phyloP scores from a whole-genome alignment of 768 basidiomycete genomes.

The Pleurotus salmoneostramineus region DNA sequence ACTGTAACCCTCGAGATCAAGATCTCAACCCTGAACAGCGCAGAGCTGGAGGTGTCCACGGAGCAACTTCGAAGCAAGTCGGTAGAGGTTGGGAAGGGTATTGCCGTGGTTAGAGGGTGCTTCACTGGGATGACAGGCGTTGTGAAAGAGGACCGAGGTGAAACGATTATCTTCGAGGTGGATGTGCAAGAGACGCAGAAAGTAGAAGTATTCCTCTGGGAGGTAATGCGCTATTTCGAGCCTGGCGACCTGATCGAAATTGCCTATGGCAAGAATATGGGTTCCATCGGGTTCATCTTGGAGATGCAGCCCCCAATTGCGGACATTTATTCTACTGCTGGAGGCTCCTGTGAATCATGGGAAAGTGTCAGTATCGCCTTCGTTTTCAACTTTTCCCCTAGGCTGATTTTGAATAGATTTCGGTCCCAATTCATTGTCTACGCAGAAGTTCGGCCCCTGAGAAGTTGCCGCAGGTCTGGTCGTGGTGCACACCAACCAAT shows the following conservation, averaged over 20 bases:
- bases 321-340: background rate
- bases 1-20: too few relatives aligned
- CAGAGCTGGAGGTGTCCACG: too few relatives aligned
- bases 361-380: too few relatives aligned
- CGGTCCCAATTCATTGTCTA: too few relatives aligned
- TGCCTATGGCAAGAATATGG: background rate
- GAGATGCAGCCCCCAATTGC: background rate
- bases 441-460: too few relatives aligned
- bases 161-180: background rate
- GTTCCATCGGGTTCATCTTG: background rate
- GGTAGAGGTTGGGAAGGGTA: too few relatives aligned
- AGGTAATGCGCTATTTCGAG: background rate
- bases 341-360: background rate
- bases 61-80: too few relatives aligned
- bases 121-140: background rate
- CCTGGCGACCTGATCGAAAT: background rate
- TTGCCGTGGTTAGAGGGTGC: background rate
- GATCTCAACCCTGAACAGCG: too few relatives aligned
- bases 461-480: background rate
- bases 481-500: background rate
- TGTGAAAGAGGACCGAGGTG: background rate
- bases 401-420: too few relatives aligned
- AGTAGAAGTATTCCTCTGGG: background rate
- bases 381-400: too few relatives aligned
- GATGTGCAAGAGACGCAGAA: background rate